Evolutionary conservation across 306 rosid species (phyloP).

Genomic region (Rosa rugosa): DNA sequence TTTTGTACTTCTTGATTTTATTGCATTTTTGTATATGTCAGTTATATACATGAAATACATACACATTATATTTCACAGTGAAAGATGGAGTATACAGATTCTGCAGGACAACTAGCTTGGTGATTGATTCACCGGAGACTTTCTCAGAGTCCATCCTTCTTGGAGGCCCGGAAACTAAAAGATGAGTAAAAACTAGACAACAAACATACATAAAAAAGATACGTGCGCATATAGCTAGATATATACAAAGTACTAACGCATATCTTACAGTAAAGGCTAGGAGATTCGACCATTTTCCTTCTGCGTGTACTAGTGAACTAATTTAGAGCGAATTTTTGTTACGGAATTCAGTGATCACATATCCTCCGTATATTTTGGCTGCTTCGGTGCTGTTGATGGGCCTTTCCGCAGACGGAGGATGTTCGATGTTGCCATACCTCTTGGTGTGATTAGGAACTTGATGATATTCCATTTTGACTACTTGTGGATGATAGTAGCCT

Average conservation of each 20-base stretch:
- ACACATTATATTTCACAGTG: not conserved
- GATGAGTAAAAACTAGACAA: not conserved
- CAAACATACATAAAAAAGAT: not conserved
- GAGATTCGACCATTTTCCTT: not conserved
- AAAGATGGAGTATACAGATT: not conserved
- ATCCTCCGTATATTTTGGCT: slow-evolving; percentile 9
- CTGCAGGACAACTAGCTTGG: not conserved
- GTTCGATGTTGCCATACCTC: not conserved
- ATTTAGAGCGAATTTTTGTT: not conserved
- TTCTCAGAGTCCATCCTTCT: not conserved
- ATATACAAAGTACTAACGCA: not conserved
- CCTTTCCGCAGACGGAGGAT: slow-evolving; percentile 1
- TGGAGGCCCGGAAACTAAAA: not conserved
- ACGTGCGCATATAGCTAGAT: not conserved
- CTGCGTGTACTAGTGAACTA: not conserved
- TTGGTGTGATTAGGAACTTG: not conserved
- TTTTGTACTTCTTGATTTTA: not conserved
- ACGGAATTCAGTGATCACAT: not conserved
- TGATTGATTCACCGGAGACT: not conserved
- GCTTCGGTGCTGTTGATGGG: slow-evolving; percentile 16
- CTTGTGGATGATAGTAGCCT: not conserved
- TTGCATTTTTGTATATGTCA: not conserved
- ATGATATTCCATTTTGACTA: not conserved
- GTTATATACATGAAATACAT: not conserved
- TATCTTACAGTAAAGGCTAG: not conserved